Evolutionary conservation across 441 rosid species (phyloP), one percentile per base, ranked within the genome.

Genomic region (Raphanus hybrid): DNA sequence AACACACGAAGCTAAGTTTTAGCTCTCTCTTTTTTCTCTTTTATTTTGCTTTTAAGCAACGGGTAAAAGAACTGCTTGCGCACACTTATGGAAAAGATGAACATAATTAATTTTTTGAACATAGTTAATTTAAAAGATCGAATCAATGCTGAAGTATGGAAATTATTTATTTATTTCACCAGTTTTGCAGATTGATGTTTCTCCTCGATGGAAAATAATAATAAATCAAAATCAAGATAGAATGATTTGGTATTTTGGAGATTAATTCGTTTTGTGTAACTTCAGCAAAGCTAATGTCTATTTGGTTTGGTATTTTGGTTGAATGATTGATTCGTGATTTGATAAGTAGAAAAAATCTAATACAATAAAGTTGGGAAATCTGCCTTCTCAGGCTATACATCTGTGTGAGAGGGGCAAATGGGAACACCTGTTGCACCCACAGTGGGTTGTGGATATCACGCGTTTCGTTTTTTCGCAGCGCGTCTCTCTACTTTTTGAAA

Each of bases 1-100:
- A 34, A 34, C 37, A 54, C 11, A 6, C 3, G 11, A 57, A 58
- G 45, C 72, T 27, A 62, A 23, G 29, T 75, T 50, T 75, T 48
- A 39, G 43, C 9, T 60, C 50, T 2, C 5, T 23, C 34, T 23
- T 0, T 23, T 0, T 23, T 2, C 0, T 23, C 0, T 41, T 12
- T 20, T 1, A 41, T 10, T 34, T 34, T 35, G 57, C 75, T 63
- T 23, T 23, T 39, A 70, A 76, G 68, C 9, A 20, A 67, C 11
- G 16, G 50, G 62, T 60, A n/a, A 69, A 69, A 48, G 68, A 61
- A 67, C 26, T 75, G 20, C 63, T 67, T 67, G 27, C 67, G 18
- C 58, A 18, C 18, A 18, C 18, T 18, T 18, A 18, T 18, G 18
- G 18, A 11, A 65, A 61, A 27, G 41, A n/a, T 8, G n/a, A 67